phyloP scores from a whole-genome alignment of 2,329 filamentous ascomycete genomes.

The Phialophora macrospora region DNA sequence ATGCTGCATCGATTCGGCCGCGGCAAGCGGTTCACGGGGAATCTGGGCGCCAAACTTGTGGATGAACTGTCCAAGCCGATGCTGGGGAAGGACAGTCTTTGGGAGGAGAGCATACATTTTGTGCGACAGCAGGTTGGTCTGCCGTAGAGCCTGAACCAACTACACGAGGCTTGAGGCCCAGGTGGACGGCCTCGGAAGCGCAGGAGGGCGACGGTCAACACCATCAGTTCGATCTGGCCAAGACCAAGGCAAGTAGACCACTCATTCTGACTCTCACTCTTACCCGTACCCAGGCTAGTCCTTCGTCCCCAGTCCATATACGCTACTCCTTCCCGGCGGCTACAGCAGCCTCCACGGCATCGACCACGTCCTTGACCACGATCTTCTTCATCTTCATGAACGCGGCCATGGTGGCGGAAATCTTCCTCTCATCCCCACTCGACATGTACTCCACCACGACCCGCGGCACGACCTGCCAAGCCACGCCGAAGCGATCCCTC shows the following conservation, averaged over 20 bases:
- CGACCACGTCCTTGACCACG: constrained; percentile 48
- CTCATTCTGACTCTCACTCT: no score
- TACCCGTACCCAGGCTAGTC: no score
- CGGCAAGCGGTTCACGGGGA: neutral
- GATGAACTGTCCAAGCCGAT: neutral
- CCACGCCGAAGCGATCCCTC: constrained; percentile 53
- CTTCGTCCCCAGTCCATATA: neutral
- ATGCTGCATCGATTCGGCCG: constrained; percentile 2
- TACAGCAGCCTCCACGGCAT: constrained; percentile 43
- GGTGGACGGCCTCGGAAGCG: neutral
- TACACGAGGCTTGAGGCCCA: neutral
- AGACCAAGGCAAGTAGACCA: neutral
- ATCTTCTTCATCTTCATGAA: constrained; percentile 55
- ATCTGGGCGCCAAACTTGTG: constrained; percentile 1
- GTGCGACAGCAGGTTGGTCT: constrained; percentile 9
- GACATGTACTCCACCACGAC: constrained; percentile 46
- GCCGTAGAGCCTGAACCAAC: neutral
- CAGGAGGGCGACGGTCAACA: neutral
- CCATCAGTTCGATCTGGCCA: constrained; percentile 10
- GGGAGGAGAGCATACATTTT: neutral
- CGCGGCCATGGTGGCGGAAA: constrained; percentile 40
- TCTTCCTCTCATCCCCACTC: constrained; percentile 45
- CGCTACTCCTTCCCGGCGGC: neutral
- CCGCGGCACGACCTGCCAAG: constrained; percentile 56
- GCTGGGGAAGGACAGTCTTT: neutral